Evolutionary conservation across 2,329 filamentous ascomycete species (phyloP), one percentile per base, ranked within the genome.

Genomic region (Beauveria caledonica): DNA sequence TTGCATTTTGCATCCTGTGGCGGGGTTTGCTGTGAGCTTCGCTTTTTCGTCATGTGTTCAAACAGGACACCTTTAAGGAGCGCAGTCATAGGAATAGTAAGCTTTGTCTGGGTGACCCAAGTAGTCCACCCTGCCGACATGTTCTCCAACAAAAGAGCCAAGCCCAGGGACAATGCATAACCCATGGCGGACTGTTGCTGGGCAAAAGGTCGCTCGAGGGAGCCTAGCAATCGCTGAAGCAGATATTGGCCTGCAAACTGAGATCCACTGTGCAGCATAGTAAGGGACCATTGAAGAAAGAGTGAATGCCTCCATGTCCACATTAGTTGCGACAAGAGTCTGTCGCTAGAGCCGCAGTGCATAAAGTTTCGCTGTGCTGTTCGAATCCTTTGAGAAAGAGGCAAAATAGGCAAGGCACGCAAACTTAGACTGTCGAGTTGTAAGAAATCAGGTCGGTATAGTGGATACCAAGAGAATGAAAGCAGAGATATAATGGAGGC

Each of bases 121-220:
- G 52, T 54, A 11, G 56, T 56, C 58, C 50, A 49, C 11, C 52
- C 46, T 15, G 56, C 56, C 15, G 46, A 51, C 27, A 60, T 81
- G 10, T 87, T 67, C 3, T 74, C 45, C 71, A 79, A 83, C 69
- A 89, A 86, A 13, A 79, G 60, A 1, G 76, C 64, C 44, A 89
- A 76, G 0, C 74, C 67, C 40, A 70, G 70, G 63, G 78, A 79
- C 67, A 87, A 82, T 1, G 79, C 77, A 23, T 76, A 66, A 3
- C 84, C 66, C 4, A 89, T 66, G 1, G 79, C 78, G 53, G 81
- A 73, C 84, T 85, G 87, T 1, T 89, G 76, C 10, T 75, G 77
- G 13, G 70, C 17, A 5, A 21, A 11, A 13, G 50, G 25, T 2
- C 4, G 40, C 42, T 62, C 60, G 10, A 62, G 29, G 27, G 48